These are phyloP conservation scores for Leishmania aethiopica DNA, from an alignment of 208 protist species.

Conservation along the genomic window DNA sequence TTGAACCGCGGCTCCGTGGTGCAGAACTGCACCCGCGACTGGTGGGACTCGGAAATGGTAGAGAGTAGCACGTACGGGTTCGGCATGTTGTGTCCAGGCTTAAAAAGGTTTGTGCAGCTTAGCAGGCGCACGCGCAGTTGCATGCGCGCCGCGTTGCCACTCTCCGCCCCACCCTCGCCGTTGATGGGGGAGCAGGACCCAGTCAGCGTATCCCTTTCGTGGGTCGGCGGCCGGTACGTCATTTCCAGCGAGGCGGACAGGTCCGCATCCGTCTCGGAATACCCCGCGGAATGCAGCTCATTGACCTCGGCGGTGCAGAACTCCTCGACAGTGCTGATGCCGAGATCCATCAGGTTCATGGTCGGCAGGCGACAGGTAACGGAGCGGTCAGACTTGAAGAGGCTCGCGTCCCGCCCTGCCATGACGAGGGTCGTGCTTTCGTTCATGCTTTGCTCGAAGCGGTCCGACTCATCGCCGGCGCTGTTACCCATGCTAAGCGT, in stretches of 20 bases:
- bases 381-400: slow-evolving; percentile 11
- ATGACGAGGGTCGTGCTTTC: slow-evolving; percentile 6
- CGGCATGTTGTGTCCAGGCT: slow-evolving; percentile 29
- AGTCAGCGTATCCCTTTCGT: neutral
- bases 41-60: slow-evolving; percentile 65
- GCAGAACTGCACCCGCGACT: slow-evolving; percentile 50
- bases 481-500: neutral
- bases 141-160: slow-evolving; percentile 7
- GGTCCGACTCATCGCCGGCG: slow-evolving; percentile 8
- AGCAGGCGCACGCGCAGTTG: slow-evolving; percentile 65
- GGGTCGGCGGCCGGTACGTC: neutral
- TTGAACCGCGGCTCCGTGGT: slow-evolving; percentile 70
- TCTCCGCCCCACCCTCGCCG: neutral
- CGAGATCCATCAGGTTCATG: slow-evolving; percentile 69
- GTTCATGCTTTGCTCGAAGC: neutral
- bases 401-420: slow-evolving; percentile 5
- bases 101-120: slow-evolving; percentile 63
- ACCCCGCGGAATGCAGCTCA: slow-evolving; percentile 11
- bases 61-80: slow-evolving; percentile 83
- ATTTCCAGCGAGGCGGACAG: slow-evolving; percentile 14
- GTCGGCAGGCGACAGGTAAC: slow-evolving; percentile 12
- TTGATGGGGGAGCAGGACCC: neutral
- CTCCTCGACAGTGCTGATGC: slow-evolving; percentile 56
- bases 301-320: slow-evolving; percentile 43
- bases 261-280: slow-evolving; percentile 34